Base-by-base conservation (phyloP, 352 stramenopile genomes). In the Phytophthora litchii region DNA sequence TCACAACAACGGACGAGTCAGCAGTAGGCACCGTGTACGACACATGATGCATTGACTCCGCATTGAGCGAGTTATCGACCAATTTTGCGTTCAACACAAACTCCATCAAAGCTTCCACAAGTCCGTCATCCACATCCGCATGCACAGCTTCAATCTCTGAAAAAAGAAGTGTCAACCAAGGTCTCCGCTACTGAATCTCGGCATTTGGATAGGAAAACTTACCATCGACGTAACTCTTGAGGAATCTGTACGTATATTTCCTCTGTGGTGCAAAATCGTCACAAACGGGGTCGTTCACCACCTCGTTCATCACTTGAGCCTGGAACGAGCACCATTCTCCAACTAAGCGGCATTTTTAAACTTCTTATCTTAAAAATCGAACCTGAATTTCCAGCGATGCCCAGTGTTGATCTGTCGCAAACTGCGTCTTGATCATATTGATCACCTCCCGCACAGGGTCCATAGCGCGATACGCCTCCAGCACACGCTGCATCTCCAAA, bases 31-130 rank as follows among this genome's bases (percentile, higher is more conserved):
- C 56, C 0, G 68, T 75, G 54, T 82, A 94, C 5, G 82, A 89
- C 20, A 91, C 78, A 54, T 94, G 71, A 44, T 94, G 82, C 78
- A 90, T 84, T 35, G 78, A 73, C 23, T 92, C 82, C 2, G 74
- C 58, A 8, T 72, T 60, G 3, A 83, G 48, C 7, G 61, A 45
- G 23, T 72, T 56, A 9, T 87, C 64, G 0, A 37, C 52, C 5
- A 76, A 11, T 12, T 70, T 74, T 1, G 63, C 42, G 31, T 74
- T 60, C 12, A 80, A 37, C 3, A 94, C 74, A 56, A 82, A 83
- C 9, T 80, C 70, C 70, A 92, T 77, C 40, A 94, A 54, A 7
- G 74, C 69, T 5, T 59, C 59, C 8, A 86, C 70, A 1, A 94
- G 70, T 13, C 60, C 69, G 40, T 94, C 80, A 19, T 80, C 76